Base-by-base conservation (phyloP, 106 monocot genomes). In the Chionographis japonica region DNA sequence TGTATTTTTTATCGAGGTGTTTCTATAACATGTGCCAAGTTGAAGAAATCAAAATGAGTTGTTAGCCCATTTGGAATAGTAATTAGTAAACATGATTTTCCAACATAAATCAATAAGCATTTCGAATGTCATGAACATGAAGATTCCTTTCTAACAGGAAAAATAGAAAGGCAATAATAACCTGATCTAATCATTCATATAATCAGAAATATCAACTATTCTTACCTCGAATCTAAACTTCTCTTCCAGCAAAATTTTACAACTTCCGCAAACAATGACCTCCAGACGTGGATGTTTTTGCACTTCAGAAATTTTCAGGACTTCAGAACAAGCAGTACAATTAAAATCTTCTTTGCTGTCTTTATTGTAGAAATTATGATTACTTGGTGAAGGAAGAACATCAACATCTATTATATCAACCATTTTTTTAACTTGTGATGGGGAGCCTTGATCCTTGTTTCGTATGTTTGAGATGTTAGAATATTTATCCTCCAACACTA, bases 341-440 rank as follows among this genome's bases (percentile, higher is more conserved):
- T 68, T 40, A 64, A 92, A 81, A 15, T 74, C 52, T 37, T 72
- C 68, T 53, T 37, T 12, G 35, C 14, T 37, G 13, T 62, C 39
- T 62, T 46, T 73, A 2, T 5, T 42, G 14, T 35, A 14, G 12
- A 66, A 20, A 38, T 27, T 3, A 5, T 19, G 49, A 3, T 55
- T 71, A 63, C 27, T 58, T 49, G 86, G 80, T 67, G 84, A 80
- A 58, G 85, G 54, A 60, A 79, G 53, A 20, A 35, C 15, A 79
- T 97, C 92, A 74, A 92, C 73, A 83, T 97, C 87, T 82, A 92
- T 92, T 43, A 92, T 65, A 37, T 86, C 86, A 71, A 74, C 63
- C 19, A 17, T 42, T 62, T 84, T 76, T 12, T 81, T 74, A 50
- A 27, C 73, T 69, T 63, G 62, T 9, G 62, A 12, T 27, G 65